Evolutionary conservation across 495 filamentous ascomycete species (phyloP), one percentile per base, ranked within the genome.

Genomic region (Bombardia bombarda): DNA sequence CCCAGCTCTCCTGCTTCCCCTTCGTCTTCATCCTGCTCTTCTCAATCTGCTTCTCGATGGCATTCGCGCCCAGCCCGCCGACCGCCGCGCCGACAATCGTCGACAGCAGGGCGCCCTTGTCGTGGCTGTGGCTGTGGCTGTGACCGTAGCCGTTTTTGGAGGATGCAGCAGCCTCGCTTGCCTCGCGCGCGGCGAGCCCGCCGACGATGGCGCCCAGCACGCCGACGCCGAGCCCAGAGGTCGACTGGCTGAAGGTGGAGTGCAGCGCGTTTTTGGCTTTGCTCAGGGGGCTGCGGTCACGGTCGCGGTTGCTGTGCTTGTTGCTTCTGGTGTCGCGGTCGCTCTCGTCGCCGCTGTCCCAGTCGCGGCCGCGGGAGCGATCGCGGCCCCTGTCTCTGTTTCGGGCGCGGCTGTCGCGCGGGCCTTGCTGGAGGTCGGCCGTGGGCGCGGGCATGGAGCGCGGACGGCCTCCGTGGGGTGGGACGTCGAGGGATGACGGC

Each of bases 61-160:
- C 67, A 46, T 72, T 72, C 16, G 66, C 68, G 1, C 66, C 65
- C 25, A 72, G 42, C 42, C 66, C 69, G 5, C 66, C 69, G 6
- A 71, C 62, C 20, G 65, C 65, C 3, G 68, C 69, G 6, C 69
- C 69, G 1, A 71, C 58, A 8, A 69, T 49, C 6, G 69, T 69
- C 14, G 59, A 59, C 22, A 68, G 51, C 37, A 71, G 42, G 40
- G 38, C 49, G 6, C 28, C 12, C 44, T 41, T 36, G 7, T 54
- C 38, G 0, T 50, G 32, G 26, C 44, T 21, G 9, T 37, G 26
- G 24, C 40, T 32, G 12, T 42, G 36, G 3, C 36, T 20, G 6
- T 19, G 17, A 1, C 45, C 39, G 20, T 47, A 14, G 10, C 43
- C 17, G 3, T 10, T n/a, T 33, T 38, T 18, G 23, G 17, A 8